Evolutionary conservation across 2,329 filamentous ascomycete species (phyloP).

Genomic region (Fusarium scirpi): DNA sequence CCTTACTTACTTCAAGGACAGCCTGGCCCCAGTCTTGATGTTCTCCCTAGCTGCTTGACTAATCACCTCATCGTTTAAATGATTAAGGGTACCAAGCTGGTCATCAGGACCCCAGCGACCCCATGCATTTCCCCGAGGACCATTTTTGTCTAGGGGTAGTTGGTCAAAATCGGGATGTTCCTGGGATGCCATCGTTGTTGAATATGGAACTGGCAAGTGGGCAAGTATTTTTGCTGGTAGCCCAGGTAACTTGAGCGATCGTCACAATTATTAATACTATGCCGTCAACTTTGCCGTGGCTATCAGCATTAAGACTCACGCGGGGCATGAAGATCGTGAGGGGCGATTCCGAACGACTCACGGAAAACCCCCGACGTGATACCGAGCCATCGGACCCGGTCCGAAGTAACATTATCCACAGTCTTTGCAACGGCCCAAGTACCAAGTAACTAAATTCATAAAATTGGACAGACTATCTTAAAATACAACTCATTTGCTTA

Average conservation of each 20-base stretch:
- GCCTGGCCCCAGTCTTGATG: conserved; percentile 1
- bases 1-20: conserved; percentile 19
- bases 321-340: not conserved
- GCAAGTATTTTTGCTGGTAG: not conserved
- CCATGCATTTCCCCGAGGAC: conserved; percentile 19
- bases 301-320: not conserved
- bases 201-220: not conserved
- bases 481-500: not conserved
- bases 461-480: not conserved
- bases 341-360: not conserved
- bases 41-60: conserved; percentile 14
- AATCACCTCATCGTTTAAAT: conserved; percentile 6
- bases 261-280: not conserved
- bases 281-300: not conserved
- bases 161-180: not conserved
- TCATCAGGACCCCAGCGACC: conserved; percentile 14
- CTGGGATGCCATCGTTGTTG: not conserved
- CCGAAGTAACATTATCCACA: not conserved
- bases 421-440: not conserved
- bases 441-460: not conserved
- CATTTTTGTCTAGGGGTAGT: conserved; percentile 20
- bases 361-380: not conserved
- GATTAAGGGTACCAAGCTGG: conserved; percentile 17
- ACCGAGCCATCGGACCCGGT: not conserved
- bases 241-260: not conserved